phyloP scores from a whole-genome alignment of 441 rosid genomes.

The Manihot esculenta region DNA sequence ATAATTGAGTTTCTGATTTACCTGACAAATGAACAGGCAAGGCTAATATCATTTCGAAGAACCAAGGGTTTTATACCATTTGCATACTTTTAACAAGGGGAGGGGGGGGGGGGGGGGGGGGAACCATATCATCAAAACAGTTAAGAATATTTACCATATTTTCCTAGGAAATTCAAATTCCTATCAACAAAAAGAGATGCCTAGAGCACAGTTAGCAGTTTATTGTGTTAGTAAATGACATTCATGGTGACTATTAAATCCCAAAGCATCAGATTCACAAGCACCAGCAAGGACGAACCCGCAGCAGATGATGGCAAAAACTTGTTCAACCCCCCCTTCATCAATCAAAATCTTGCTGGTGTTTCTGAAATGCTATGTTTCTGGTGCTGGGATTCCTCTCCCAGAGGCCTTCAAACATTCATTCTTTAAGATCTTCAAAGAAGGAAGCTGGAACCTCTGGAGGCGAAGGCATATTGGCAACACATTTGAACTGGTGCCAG shows the following conservation, averaged over 20 bases:
- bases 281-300: not conserved
- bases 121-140: too few species aligned
- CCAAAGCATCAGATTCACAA: not conserved
- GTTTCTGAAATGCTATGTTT: slow-evolving; percentile 4
- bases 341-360: not conserved
- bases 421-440: slow-evolving; percentile 46
- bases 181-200: not conserved
- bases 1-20: not conserved
- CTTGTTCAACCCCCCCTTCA: not conserved
- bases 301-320: not conserved
- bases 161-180: not conserved
- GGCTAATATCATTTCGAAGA: not conserved
- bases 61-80: slow-evolving; percentile 8
- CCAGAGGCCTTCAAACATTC: not conserved
- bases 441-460: slow-evolving; percentile 54
- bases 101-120: too few species aligned
- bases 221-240: not conserved
- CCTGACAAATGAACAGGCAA: not conserved
- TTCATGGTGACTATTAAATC: not conserved
- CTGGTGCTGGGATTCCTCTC: slow-evolving; percentile 4
- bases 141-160: slow-evolving; percentile 1
- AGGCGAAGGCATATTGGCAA: slow-evolving; percentile 57
- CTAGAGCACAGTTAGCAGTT: not conserved
- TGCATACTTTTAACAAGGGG: too few species aligned
- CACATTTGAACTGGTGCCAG: slow-evolving; percentile 60